Base-by-base conservation (phyloP, 2,329 filamentous ascomycete species). In the Clonostachys byssicola region DNA sequence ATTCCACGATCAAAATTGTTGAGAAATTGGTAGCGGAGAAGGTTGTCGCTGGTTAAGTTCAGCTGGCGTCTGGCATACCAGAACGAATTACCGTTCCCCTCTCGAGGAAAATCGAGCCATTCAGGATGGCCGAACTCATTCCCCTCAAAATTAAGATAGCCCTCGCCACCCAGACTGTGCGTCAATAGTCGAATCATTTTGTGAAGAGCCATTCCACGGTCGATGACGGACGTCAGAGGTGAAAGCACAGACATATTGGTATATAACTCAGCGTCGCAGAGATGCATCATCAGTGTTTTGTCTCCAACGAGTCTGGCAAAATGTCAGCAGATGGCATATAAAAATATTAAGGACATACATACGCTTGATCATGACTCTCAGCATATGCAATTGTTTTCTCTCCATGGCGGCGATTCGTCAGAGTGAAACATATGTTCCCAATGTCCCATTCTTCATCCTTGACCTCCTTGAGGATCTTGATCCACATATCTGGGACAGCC, bases 101-200 rank as follows among this genome's bases (percentile, higher is more conserved):
- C 90, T 45, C 94, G 88, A 5, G 94, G 94, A 68, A 99, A 99
- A 66, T 99, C 94, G 38, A 99, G 87, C 94, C 94, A 99, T 68
- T 99, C 94, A 0, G 94, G 94, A 63, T 99, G 94, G 1, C 94
- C 94, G 61, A 99, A 99, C 68, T 99, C 94, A 67, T 99, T 99
- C 51, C 94, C 94, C 71, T 96, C 92, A 58, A 99, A 99, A 73
- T 97, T 99, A 46, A 99, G 86, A 62, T 96, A 99, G 38, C 92
- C 94, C 68, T 99, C 94, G 47, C 94, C 94, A 49, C 94, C 94
- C 14, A 99, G 80, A 40, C 78, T 81, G 63, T 99, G 92, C 2
- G 94, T 97, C 53, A 99, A 74, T 14, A 99, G 81, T 13, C 94
- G 88, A 60, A 99, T 96, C 87, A 99, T 87, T 75, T 99, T 99